phyloP scores from a whole-genome alignment of 2,329 filamentous ascomycete species.

The Podosphaera aphanis region DNA sequence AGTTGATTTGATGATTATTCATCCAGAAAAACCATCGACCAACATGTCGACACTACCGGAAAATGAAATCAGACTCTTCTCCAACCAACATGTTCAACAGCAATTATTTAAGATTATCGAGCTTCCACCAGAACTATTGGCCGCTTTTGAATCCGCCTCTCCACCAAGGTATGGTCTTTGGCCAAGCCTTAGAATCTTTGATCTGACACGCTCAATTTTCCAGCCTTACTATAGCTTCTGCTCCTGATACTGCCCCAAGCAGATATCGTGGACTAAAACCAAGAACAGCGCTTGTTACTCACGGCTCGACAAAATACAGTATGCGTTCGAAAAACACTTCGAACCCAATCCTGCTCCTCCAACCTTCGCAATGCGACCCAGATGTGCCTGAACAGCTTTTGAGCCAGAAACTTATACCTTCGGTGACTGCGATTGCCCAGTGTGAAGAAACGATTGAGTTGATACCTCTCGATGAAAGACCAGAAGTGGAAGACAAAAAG shows the following conservation, averaged over 20 bases:
- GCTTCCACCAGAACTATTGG: constrained; percentile 33
- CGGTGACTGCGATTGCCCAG: constrained; percentile 27
- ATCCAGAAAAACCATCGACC: too few relatives aligned
- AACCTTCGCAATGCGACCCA: constrained; percentile 13
- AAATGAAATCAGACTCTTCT: too few relatives aligned
- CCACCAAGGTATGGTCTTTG: constrained; percentile 25
- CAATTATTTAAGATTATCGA: constrained; percentile 36
- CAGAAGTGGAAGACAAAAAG: constrained; percentile 13
- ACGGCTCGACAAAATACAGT: constrained; percentile 28
- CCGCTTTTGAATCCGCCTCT: constrained; percentile 28
- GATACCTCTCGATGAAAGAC: constrained; percentile 19
- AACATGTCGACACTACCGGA: too few relatives aligned
- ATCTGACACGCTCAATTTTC: constrained; percentile 1
- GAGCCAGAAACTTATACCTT: constrained; percentile 11
- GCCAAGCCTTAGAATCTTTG: not conserved
- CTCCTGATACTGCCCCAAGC: constrained; percentile 9
- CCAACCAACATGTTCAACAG: too few relatives aligned
- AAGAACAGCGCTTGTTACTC: constrained; percentile 28
- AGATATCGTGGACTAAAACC: constrained; percentile 11
- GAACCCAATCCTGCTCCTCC: constrained; percentile 36
- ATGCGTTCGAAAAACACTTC: constrained; percentile 45
- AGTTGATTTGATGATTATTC: too few relatives aligned
- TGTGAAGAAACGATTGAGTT: constrained; percentile 40
- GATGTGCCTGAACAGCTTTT: constrained; percentile 6
- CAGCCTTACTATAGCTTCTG: constrained; percentile 17